Base-by-base conservation (phyloP, 2,329 filamentous ascomycete genomes). In the Penicillium italicum region DNA sequence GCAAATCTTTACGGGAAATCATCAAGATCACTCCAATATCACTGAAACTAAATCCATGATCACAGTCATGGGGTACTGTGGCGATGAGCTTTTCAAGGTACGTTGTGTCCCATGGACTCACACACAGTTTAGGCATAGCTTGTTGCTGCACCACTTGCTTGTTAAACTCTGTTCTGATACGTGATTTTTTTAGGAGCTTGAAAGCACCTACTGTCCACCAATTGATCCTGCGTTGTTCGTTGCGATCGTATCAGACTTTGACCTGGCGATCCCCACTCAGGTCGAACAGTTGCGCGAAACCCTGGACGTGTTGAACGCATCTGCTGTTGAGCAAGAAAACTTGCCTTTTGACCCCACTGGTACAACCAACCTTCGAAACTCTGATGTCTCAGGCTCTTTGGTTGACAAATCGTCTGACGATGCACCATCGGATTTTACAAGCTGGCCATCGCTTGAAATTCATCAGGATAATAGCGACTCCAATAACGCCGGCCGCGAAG, bases 201-300 rank as follows among this genome's bases (percentile, higher is more conserved):
- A 92, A 85, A 80, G 85, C 58, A 84, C 87, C 61, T 93, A 90
- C 67, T 86, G 86, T 68, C 83, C 88, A 24, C 82, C 87, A 18
- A 74, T 97, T 38, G 92, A 97, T 63, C 84, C 91, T 61, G 83
- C 90, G 0, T 80, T 93, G 12, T 83, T 97, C 56, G 81, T 87
- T 51, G 87, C 90, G 4, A 89, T 97, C 47, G 78, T 85, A 5
- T 83, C 78, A 50, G 93, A 97, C 67, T 90, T 85, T 72, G 82
- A 91, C 63, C 76, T 92, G 18, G 69, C 74, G 3, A 72, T 84
- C 22, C 64, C 80, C 0, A 70, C 74, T 0, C 77, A 85, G 40
- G 76, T 85, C 31, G 67, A 80, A 3, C 74, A 77, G 10, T 84
- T 86, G 3, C 81, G 82, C 30, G 69, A 76, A n/a, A 79, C 82